A percentile compares a stretch with the other conserved stretches of the same genome.
These are phyloP conservation scores for Neolentinus lepideus DNA, from an alignment of 1,284 basidiomycete species.

Conservation along the genomic window DNA sequence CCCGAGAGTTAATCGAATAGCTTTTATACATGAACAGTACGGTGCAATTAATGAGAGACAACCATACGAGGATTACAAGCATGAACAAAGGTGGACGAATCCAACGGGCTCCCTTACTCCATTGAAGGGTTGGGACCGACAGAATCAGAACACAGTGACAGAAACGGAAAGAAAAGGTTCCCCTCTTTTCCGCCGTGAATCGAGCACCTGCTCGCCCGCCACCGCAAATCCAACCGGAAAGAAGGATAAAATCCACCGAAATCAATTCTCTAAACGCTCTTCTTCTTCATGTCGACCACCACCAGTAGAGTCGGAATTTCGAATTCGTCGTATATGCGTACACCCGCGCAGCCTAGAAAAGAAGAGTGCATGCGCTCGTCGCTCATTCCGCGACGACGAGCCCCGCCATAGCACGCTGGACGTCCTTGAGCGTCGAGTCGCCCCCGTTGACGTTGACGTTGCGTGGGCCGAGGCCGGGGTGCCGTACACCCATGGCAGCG, in stretches of 20 bases:
- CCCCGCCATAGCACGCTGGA: slow-evolving; percentile 72
- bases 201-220: not conserved
- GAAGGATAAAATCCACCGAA: not conserved
- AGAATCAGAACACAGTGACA: not conserved
- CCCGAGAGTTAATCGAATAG: not conserved
- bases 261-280: not conserved
- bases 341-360: slow-evolving; percentile 18
- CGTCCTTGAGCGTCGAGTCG: slow-evolving; percentile 39
- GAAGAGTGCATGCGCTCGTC: slow-evolving; percentile 20
- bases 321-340: slow-evolving; percentile 7
- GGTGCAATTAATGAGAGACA: slow-evolving; percentile 3
- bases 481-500: slow-evolving; percentile 71
- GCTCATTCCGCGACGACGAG: slow-evolving; percentile 63
- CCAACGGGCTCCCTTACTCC: not conserved
- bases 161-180: not conserved
- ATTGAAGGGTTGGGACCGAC: not conserved
- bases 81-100: not conserved
- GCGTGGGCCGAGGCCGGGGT: slow-evolving; percentile 61
- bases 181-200: not conserved
- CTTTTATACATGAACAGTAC: slow-evolving; percentile 3
- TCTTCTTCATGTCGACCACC: too few relatives aligned
- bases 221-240: not conserved
- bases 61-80: slow-evolving; percentile 1
- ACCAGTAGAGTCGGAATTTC: too few relatives aligned
- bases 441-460: slow-evolving; percentile 51